Evolutionary conservation across 148 eudicot species (phyloP).

Genomic region (Chenopodium quinoa): DNA sequence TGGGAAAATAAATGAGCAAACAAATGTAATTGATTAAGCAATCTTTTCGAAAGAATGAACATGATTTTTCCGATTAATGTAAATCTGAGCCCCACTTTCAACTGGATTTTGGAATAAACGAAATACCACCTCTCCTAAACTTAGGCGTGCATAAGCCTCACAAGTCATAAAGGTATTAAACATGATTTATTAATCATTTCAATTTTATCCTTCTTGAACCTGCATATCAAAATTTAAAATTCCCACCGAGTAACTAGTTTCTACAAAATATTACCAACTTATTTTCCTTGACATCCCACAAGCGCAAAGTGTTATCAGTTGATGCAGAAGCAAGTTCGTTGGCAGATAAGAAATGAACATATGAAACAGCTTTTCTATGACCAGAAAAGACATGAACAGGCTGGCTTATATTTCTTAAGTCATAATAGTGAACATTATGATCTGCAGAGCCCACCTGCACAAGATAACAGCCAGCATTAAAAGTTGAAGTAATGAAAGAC

Average conservation of each 20-base stretch:
- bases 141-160: background rate
- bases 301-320: constrained; percentile 79
- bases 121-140: background rate
- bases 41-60: background rate
- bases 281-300: constrained; percentile 77
- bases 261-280: constrained; percentile 35
- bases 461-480: constrained; percentile 12
- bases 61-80: background rate
- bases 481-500: background rate
- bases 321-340: constrained; percentile 94
- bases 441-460: constrained; percentile 95
- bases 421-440: constrained; percentile 83
- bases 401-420: constrained; percentile 79
- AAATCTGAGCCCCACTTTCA: background rate
- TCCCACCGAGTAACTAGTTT: background rate
- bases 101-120: background rate
- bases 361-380: constrained; percentile 85
- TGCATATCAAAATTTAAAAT: background rate
- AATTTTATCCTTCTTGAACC: background rate
- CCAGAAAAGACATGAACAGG: constrained; percentile 74
- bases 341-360: constrained; percentile 78
- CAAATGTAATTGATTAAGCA: background rate
- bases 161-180: background rate
- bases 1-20: constrained; percentile 4
- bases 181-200: background rate